Evolutionary conservation across 202 grass and related monocot genomes (phyloP), one percentile per base, ranked within the genome.

Genomic region (Saccharum hybrid): DNA sequence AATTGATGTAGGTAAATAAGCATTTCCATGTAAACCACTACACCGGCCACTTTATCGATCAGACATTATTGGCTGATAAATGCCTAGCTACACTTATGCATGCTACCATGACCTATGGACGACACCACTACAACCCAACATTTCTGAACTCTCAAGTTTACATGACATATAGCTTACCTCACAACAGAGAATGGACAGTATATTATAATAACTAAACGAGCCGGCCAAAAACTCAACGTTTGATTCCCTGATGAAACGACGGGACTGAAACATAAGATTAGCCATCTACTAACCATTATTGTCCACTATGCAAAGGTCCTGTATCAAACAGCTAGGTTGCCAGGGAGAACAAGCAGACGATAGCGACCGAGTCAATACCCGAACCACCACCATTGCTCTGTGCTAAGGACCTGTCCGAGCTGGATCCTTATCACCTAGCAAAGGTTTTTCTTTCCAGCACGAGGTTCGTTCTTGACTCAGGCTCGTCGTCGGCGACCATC

Each of bases 401-500:
- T 92, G 90, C 60, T 89, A 89, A 75, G 60, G 88, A 84, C 75
- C 75, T 16, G 54, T 70, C 52, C 28, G 57, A 59, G 75, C 18
- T 22, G 39, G 63, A 84, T 87, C 86, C 88, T 97, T 94, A 94
- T 85, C 94, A 92, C 90, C 80, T 78, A 94, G 94, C 94, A 97
- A 94, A 94, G 92, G 94, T 90, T 90, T 90, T 90, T 84, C 76
- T 83, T 81, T 81, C 33, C 70, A 68, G 34, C 13, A 85, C 45
- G 87, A 84, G 95, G 95, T 97, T 97, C 95, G 95, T 94, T 97
- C 95, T 97, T 94, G 95, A 97, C 95, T 97, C 88, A 83, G 78
- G 80, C 84, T 71, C 90, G 4, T 73, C 71, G 69, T 30, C 62
- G 14, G 26, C 56, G 1, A 38, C 18, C 31, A 34, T 72, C 65